Conservation (phyloP, 2,329 filamentous ascomycete species). For the Apiospora rasikravindrae region DNA sequence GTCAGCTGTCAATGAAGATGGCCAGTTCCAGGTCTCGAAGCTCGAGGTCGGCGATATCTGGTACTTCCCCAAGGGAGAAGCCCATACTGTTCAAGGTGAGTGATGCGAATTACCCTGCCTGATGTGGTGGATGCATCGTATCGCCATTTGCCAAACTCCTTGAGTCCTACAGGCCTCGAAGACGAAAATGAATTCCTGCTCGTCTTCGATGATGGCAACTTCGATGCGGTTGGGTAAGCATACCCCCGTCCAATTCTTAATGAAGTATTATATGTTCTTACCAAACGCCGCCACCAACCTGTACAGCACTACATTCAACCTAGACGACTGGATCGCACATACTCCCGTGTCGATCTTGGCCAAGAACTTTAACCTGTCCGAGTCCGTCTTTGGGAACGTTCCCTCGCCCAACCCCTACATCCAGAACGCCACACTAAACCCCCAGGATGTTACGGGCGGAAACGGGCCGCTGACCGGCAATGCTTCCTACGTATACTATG, state of each 20-base stretch:
- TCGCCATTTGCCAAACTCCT: neutral
- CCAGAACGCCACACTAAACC: slow-evolving; percentile 58
- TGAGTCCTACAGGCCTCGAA: slow-evolving; percentile 45
- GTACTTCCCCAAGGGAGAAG: slow-evolving; percentile 61
- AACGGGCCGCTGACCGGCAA: slow-evolving; percentile 58
- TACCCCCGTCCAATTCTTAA: neutral
- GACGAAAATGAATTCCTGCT: slow-evolving; percentile 72
- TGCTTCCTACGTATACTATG: slow-evolving; percentile 66
- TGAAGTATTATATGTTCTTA: neutral
- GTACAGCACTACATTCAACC: slow-evolving; percentile 69
- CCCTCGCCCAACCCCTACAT: slow-evolving; percentile 67
- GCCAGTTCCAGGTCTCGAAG: slow-evolving; percentile 58
- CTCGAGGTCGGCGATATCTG: slow-evolving; percentile 68
- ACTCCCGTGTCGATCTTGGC: slow-evolving; percentile 68
- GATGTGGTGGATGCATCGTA: neutral
- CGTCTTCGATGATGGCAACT: slow-evolving; percentile 70
- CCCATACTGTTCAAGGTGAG: slow-evolving; percentile 65
- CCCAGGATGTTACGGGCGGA: slow-evolving; percentile 50
- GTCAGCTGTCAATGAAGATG: slow-evolving; percentile 67
- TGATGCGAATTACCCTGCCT: neutral
- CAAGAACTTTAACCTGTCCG: slow-evolving; percentile 71
- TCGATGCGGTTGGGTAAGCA: slow-evolving; percentile 63
- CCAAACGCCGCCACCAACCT: neutral
- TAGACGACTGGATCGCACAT: slow-evolving; percentile 73
- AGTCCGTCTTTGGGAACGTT: slow-evolving; percentile 63